phyloP scores from a whole-genome alignment of 148 eudicot genomes.

The Dysphania ambrosioides region DNA sequence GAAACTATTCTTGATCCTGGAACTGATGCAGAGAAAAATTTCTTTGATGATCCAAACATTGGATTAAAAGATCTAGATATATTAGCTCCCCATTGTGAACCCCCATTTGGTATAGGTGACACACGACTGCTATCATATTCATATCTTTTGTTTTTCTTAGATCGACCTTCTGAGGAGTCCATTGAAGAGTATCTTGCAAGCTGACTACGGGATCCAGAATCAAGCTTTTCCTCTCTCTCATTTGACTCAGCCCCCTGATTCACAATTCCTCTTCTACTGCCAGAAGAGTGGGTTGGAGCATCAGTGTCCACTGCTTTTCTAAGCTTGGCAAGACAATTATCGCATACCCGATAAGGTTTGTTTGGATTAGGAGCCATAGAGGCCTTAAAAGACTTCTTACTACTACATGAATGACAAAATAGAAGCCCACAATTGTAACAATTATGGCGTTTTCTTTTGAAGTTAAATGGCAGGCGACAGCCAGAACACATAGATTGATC shows the following conservation, averaged over 20 bases:
- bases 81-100: constrained; percentile 84
- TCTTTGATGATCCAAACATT: constrained; percentile 87
- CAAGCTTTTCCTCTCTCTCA: constrained; percentile 74
- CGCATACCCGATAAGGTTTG: constrained; percentile 96
- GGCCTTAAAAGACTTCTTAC: constrained; percentile 90
- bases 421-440: constrained; percentile 96
- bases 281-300: constrained; percentile 56
- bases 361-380: constrained; percentile 97
- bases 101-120: constrained; percentile 85
- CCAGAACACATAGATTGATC: constrained; percentile 99
- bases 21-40: constrained; percentile 95
- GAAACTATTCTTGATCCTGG: constrained; percentile 99
- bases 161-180: constrained; percentile 67
- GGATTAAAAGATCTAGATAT: constrained; percentile 85
- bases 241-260: constrained; percentile 50
- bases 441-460: constrained; percentile 96
- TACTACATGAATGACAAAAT: constrained; percentile 94
- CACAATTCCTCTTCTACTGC: constrained; percentile 66
- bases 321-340: constrained; percentile 71
- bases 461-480: constrained; percentile 85
- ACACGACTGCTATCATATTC: constrained; percentile 95
- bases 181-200: constrained; percentile 83
- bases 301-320: constrained; percentile 70
- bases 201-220: constrained; percentile 61
- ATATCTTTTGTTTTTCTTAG: constrained; percentile 77